These are phyloP conservation scores for Ganoderma lucidum DNA, from an alignment of 1,284 basidiomycete species.

Conservation along the genomic window DNA sequence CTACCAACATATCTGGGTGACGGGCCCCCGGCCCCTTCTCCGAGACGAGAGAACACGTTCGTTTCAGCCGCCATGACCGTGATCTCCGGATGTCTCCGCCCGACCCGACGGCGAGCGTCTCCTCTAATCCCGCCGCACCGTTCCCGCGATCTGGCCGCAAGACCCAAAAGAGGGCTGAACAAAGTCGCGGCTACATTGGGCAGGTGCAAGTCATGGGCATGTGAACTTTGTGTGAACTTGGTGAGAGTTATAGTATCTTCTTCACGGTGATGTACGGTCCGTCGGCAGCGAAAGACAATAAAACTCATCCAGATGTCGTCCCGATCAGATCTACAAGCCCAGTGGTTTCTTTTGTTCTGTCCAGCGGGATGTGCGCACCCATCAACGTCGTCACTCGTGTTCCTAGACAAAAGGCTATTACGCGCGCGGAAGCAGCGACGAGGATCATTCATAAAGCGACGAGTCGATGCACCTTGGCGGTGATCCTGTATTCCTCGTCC, in stretches of 20 bases:
- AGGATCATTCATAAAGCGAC: slow-evolving; percentile 27
- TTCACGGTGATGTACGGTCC: slow-evolving; percentile 27
- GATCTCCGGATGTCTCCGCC: too few species aligned
- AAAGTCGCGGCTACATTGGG: slow-evolving; percentile 26
- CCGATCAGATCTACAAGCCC: slow-evolving; percentile 27
- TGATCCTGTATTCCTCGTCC: slow-evolving; percentile 15
- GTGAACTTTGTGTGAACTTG: slow-evolving; percentile 26
- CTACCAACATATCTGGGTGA: neutral
- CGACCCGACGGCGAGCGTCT: too few species aligned
- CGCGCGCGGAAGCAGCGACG: slow-evolving; percentile 15
- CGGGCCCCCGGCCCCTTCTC: too few species aligned
- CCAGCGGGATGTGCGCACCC: slow-evolving; percentile 17
- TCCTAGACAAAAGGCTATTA: slow-evolving; percentile 28
- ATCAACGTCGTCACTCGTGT: slow-evolving; percentile 17
- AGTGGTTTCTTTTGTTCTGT: slow-evolving; percentile 30
- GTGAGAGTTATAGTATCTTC: slow-evolving; percentile 18
- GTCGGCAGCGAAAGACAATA: slow-evolving; percentile 23
- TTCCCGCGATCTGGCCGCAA: neutral
- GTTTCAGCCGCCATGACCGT: too few species aligned
- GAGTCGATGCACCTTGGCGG: slow-evolving; percentile 9
- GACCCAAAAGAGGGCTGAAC: slow-evolving; percentile 15
- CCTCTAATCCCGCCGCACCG: too few species aligned
- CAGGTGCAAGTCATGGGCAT: slow-evolving; percentile 18
- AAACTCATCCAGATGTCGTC: slow-evolving; percentile 4
- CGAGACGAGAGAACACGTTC: too few species aligned